Percentiles rank a stretch among this genome's conserved stretches.
Conservation (phyloP, 2,329 filamentous ascomycete genomes). For the Fusarium buxicola region DNA sequence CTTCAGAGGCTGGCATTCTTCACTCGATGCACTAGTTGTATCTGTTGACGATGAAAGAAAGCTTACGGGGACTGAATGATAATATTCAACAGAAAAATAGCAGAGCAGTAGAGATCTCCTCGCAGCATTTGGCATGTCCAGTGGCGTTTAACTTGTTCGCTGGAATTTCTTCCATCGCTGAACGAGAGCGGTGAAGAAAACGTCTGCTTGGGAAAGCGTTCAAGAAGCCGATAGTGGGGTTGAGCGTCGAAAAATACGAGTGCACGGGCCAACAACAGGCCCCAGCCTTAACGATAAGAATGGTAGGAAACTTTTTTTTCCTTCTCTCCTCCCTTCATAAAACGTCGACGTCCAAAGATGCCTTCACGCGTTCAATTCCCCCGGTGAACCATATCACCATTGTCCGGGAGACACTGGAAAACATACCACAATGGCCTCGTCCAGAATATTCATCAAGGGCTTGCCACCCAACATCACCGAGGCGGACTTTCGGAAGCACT, state of each 20-base stretch:
- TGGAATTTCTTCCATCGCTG: constrained; percentile 41
- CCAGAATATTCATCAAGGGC: constrained; percentile 82
- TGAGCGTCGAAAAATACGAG: constrained; percentile 24
- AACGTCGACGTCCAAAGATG: constrained; percentile 43
- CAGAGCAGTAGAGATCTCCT: background rate
- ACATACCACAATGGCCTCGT: constrained; percentile 63
- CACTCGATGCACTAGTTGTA: constrained; percentile 4
- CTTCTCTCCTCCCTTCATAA: constrained; percentile 40
- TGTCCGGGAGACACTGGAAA: constrained; percentile 34
- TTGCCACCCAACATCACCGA: constrained; percentile 88
- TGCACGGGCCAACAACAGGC: constrained; percentile 42
- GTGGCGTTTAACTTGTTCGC: constrained; percentile 38
- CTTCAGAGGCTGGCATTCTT: constrained; percentile 8
- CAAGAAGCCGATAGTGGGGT: constrained; percentile 37
- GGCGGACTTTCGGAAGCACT: constrained; percentile 89
- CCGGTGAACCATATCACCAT: constrained; percentile 44
- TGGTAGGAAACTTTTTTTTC: constrained; percentile 48
- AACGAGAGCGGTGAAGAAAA: constrained; percentile 35
- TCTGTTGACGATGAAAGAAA: too few relatives aligned
- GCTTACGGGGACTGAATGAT: too few relatives aligned
- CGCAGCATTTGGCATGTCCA: constrained; percentile 8
- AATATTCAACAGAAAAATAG: background rate
- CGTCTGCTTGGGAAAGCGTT: constrained; percentile 33
- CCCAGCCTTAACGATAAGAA: constrained; percentile 45
- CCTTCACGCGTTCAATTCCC: constrained; percentile 40